Evolutionary conservation across 1,139 yeast genomes (phyloP).

Genomic region (Tardiomyces digboiensis): DNA sequence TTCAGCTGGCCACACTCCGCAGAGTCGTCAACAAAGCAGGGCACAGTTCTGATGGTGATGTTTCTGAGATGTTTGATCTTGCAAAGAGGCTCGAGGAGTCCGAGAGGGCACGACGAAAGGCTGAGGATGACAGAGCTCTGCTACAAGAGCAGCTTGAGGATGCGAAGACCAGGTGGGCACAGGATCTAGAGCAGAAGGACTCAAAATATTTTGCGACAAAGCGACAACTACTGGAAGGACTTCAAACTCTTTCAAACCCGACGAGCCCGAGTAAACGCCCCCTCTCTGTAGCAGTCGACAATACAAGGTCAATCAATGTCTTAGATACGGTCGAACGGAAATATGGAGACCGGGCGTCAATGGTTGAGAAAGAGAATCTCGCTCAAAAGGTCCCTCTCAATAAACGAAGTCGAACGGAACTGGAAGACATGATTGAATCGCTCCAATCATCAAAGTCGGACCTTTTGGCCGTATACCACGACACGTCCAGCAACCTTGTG

Average conservation of each 20-base stretch:
- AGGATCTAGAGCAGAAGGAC: constrained; percentile 17
- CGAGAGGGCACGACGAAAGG: constrained; percentile 18
- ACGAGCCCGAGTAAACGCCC: constrained; percentile 14
- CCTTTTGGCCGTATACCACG: constrained; percentile 45
- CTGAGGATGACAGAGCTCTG: constrained; percentile 20
- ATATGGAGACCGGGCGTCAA: constrained; percentile 3
- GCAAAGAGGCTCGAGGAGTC: constrained; percentile 20
- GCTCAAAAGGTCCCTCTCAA: background rate
- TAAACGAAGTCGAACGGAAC: background rate
- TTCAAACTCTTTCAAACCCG: constrained; percentile 2
- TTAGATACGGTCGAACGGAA: constrained; percentile 9
- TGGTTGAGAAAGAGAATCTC: background rate
- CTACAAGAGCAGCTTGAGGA: constrained; percentile 22
- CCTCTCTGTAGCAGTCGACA: constrained; percentile 2
- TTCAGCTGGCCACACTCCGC: constrained; percentile 20
- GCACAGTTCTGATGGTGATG: background rate
- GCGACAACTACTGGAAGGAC: constrained; percentile 18
- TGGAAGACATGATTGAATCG: background rate
- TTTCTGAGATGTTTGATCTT: constrained; percentile 11
- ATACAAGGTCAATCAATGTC: background rate
- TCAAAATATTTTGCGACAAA: constrained; percentile 17
- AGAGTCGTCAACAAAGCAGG: constrained; percentile 12
- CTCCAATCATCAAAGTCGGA: constrained; percentile 29
- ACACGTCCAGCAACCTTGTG: constrained; percentile 41
- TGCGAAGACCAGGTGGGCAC: constrained; percentile 20